These are phyloP conservation scores for Pugionium cornutum DNA, from an alignment of 345 rosid genomes.

Conservation along the genomic window DNA sequence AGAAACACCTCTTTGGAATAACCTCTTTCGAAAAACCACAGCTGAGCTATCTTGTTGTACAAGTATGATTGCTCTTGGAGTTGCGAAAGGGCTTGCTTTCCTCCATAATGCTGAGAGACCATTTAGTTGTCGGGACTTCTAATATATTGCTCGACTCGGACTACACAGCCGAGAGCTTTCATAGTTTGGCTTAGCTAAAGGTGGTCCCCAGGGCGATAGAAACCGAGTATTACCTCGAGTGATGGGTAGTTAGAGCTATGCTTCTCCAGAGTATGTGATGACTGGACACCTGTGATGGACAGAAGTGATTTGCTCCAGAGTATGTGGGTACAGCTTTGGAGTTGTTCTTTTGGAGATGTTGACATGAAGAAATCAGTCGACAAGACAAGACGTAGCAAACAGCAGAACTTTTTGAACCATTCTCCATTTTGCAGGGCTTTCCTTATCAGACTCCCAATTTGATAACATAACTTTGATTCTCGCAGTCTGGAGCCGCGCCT, in stretches of 20 bases:
- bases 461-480: conserved; percentile 33
- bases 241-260: conserved; percentile 98
- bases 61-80: conserved; percentile 97
- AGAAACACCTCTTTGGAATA: conserved; percentile 60
- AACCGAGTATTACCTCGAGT: conserved; percentile 95
- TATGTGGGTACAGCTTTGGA: conserved; percentile 79
- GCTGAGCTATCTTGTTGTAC: conserved; percentile 79
- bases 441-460: conserved; percentile 27
- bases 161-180: conserved; percentile 87
- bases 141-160: conserved; percentile 94
- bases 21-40: conserved; percentile 75
- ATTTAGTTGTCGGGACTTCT: conserved; percentile 85
- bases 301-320: conserved; percentile 53
- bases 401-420: conserved; percentile 49
- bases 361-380: conserved; percentile 83
- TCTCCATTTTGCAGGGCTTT: not conserved
- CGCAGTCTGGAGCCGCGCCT: conserved; percentile 39
- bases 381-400: conserved; percentile 52
- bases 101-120: conserved; percentile 97
- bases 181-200: conserved; percentile 98
- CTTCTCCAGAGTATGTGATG: conserved; percentile 97
- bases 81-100: conserved; percentile 97
- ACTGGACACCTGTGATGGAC: conserved; percentile 90
- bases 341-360: conserved; percentile 92
- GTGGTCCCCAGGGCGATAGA: conserved; percentile 98